Evolutionary conservation across 495 filamentous ascomycete genomes (phyloP).

Genomic region (Aspergillus incahuasiensis): DNA sequence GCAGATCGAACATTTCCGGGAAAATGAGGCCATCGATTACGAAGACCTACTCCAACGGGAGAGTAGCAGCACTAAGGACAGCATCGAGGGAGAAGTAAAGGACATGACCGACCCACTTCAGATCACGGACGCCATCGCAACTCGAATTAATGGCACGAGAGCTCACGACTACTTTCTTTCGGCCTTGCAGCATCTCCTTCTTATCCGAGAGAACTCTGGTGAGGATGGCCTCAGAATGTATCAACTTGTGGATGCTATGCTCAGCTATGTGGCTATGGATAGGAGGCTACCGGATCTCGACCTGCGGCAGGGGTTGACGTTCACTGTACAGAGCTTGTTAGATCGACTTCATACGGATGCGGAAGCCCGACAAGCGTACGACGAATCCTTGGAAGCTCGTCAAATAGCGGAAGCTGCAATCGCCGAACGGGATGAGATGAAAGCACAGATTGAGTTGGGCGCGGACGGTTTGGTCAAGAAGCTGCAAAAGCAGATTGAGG

Average conservation of each 20-base stretch:
- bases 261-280: slow-evolving; percentile 99
- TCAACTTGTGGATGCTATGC: slow-evolving; percentile 95
- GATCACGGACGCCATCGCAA: slow-evolving; percentile 90
- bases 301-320: slow-evolving; percentile 92
- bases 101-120: slow-evolving; percentile 91
- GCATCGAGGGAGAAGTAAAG: slow-evolving; percentile 83
- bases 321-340: slow-evolving; percentile 90
- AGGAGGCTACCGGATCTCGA: slow-evolving; percentile 93
- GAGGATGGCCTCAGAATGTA: slow-evolving; percentile 96
- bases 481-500: slow-evolving; percentile 86
- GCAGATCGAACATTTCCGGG: slow-evolving; percentile 89
- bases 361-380: slow-evolving; percentile 83
- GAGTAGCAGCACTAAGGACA: slow-evolving; percentile 83
- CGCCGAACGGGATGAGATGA: slow-evolving; percentile 95
- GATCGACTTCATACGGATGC: slow-evolving; percentile 95
- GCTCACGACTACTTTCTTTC: slow-evolving; percentile 95
- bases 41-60: slow-evolving; percentile 94
- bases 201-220: slow-evolving; percentile 88
- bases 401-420: slow-evolving; percentile 93
- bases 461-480: slow-evolving; percentile 92
- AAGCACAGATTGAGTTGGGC: slow-evolving; percentile 83
- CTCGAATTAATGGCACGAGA: slow-evolving; percentile 74
- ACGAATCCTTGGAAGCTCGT: slow-evolving; percentile 82
- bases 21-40: slow-evolving; percentile 96
- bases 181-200: slow-evolving; percentile 87